Percentiles rank a stretch among this genome's conserved stretches.
Evolutionary conservation across 2,329 filamentous ascomycete genomes (phyloP).

Genomic region (Pseudogymnoascus sp.): DNA sequence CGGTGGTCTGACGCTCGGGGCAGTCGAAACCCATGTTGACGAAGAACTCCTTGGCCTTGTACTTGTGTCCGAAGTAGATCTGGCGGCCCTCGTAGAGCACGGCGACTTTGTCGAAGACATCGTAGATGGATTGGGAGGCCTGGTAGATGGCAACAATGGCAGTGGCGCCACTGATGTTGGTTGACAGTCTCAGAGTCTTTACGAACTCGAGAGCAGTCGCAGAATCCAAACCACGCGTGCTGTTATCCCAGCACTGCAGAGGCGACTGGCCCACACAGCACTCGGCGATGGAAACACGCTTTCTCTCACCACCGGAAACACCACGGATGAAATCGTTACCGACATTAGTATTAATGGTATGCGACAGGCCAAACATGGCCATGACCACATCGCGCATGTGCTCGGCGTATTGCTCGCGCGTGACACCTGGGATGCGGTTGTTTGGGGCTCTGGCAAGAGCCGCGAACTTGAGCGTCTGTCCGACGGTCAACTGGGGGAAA

Average conservation of each 20-base stretch:
- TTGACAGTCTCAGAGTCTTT: slow-evolving; percentile 54
- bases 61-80: slow-evolving; percentile 61
- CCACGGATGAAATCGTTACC: slow-evolving; percentile 65
- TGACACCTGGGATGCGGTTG: slow-evolving; percentile 52
- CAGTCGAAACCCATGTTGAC: slow-evolving; percentile 64
- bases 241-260: slow-evolving; percentile 70
- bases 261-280: slow-evolving; percentile 54
- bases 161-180: slow-evolving; percentile 55
- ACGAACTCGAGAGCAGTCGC: slow-evolving; percentile 69
- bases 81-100: slow-evolving; percentile 62
- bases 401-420: slow-evolving; percentile 42
- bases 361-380: slow-evolving; percentile 62
- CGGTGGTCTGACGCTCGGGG: slow-evolving; percentile 45
- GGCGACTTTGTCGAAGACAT: slow-evolving; percentile 61
- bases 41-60: slow-evolving; percentile 61
- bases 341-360: slow-evolving; percentile 64
- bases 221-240: slow-evolving; percentile 64
- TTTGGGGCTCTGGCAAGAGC: slow-evolving; percentile 59
- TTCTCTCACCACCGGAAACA: slow-evolving; percentile 63
- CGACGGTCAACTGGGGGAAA: slow-evolving; percentile 66
- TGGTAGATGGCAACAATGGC: slow-evolving; percentile 66
- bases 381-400: slow-evolving; percentile 49
- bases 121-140: slow-evolving; percentile 60
- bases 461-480: slow-evolving; percentile 66
- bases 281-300: slow-evolving; percentile 76